A percentile compares a stretch with the other conserved stretches of the same genome.
Evolutionary conservation across 1,139 yeast genomes (phyloP).

Genomic region (Saccharomycopsis phalli): DNA sequence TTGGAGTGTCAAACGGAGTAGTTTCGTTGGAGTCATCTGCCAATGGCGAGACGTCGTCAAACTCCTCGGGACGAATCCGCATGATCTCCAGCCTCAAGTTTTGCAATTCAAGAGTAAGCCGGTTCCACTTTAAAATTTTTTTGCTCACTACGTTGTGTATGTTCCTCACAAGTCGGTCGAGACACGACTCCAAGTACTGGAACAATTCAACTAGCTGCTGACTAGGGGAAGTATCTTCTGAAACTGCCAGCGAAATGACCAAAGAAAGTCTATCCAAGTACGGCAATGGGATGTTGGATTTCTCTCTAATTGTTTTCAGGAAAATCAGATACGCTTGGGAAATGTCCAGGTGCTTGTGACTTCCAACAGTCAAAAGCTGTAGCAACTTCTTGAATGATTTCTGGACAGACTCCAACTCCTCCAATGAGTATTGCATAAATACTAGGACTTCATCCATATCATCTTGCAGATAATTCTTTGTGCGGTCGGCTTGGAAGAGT

Average conservation of each 20-base stretch:
- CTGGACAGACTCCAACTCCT: conserved; percentile 37
- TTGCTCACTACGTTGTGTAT: conserved; percentile 33
- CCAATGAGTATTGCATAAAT: conserved; percentile 45
- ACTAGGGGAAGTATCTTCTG: conserved; percentile 10
- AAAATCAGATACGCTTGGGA: conserved; percentile 23
- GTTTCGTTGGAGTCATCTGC: neutral
- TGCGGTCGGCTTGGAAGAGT: conserved; percentile 19
- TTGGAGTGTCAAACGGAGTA: conserved; percentile 19
- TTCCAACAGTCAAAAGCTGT: conserved; percentile 37
- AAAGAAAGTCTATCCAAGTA: neutral
- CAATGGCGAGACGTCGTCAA: neutral
- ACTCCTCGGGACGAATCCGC: conserved; percentile 13
- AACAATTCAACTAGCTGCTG: conserved; percentile 8
- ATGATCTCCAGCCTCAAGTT: conserved; percentile 23
- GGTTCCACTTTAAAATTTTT: conserved; percentile 46
- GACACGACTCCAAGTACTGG: conserved; percentile 14
- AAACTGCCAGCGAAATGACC: conserved; percentile 13
- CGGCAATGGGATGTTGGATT: conserved; percentile 19
- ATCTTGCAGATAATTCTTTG: conserved; percentile 24
- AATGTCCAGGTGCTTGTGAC: conserved; percentile 38
- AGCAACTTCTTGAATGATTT: conserved; percentile 32
- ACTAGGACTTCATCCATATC: conserved; percentile 44
- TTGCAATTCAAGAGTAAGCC: conserved; percentile 29
- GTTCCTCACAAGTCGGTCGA: conserved; percentile 32
- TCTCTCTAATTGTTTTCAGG: conserved; percentile 25